Percentiles rank a stretch among this genome's conserved stretches.
Conservation (phyloP, 805 yeast species). For the Grigorovia yakushimaensis region DNA sequence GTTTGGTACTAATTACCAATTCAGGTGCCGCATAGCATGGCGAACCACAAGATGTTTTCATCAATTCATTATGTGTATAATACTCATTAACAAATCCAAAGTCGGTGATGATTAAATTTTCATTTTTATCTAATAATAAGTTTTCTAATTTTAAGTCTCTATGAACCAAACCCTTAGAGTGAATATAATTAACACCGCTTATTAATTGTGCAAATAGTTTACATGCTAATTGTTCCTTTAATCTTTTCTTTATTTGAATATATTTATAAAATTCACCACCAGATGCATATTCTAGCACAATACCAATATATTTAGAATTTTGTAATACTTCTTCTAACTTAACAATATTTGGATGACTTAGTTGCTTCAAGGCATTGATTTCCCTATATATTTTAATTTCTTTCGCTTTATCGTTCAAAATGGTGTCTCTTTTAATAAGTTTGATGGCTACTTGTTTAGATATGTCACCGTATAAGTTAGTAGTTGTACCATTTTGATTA, state of each 20-base stretch:
- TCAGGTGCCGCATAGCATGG: conserved; percentile 99
- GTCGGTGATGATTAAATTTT: conserved; percentile 78
- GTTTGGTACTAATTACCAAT: conserved; percentile 75
- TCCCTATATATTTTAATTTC: conserved; percentile 89
- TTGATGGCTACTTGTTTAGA: conserved; percentile 90
- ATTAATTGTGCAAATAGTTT: conserved; percentile 86
- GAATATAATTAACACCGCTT: conserved; percentile 91
- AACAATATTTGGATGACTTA: conserved; percentile 91
- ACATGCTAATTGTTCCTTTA: conserved; percentile 82
- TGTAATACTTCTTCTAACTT: conserved; percentile 87
- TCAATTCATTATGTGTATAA: conserved; percentile 50
- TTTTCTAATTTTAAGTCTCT: conserved; percentile 88
- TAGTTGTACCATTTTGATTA: neutral
- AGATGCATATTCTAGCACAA: conserved; percentile 90
- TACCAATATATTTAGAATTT: conserved; percentile 90
- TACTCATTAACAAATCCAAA: conserved; percentile 92
- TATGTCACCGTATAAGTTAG: conserved; percentile 10
- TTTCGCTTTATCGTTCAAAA: conserved; percentile 74
- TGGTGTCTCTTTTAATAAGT: conserved; percentile 75
- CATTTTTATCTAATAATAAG: conserved; percentile 72
- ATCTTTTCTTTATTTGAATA: conserved; percentile 71
- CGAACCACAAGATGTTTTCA: conserved; percentile 94
- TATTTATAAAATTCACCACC: conserved; percentile 97
- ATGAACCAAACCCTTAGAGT: conserved; percentile 81
- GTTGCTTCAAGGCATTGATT: conserved; percentile 75